phyloP scores from a whole-genome alignment of 2,329 filamentous ascomycete species.

The Tolypocladium cylindrosporum region DNA sequence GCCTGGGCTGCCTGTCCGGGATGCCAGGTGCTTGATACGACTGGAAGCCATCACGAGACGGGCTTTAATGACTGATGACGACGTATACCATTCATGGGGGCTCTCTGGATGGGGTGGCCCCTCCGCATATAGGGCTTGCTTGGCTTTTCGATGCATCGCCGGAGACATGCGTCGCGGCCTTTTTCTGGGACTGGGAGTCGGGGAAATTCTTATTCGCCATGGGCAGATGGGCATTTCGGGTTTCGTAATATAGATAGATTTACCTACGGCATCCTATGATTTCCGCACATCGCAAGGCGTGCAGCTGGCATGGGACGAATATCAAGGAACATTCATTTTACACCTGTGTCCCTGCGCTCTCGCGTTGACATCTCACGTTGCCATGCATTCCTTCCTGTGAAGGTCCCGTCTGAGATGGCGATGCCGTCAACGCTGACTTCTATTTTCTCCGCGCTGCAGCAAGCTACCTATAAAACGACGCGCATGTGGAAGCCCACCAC shows the following conservation, averaged over 20 bases:
- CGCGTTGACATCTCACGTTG: neutral
- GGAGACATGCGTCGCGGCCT: neutral
- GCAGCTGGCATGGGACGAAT: neutral
- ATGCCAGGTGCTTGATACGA: slow-evolving; percentile 26
- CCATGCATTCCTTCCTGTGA: neutral
- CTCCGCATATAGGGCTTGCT: neutral
- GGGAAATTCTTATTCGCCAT: too few species aligned
- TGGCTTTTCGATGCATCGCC: neutral
- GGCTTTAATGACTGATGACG: slow-evolving; percentile 5
- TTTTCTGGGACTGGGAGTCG: neutral
- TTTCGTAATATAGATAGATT: neutral
- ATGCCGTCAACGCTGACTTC: slow-evolving; percentile 6
- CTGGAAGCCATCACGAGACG: neutral
- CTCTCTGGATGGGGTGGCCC: neutral
- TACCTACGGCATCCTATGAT: neutral
- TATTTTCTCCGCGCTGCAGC: slow-evolving; percentile 3
- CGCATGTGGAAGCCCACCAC: slow-evolving; percentile 13
- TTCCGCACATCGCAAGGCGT: neutral
- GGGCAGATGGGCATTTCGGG: neutral
- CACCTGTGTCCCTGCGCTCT: neutral
- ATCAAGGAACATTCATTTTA: neutral
- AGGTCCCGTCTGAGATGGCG: neutral
- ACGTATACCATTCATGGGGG: neutral
- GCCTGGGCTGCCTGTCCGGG: slow-evolving; percentile 48
- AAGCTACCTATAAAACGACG: slow-evolving; percentile 8